These are phyloP conservation scores for Parachaetomium inaequale DNA, from an alignment of 495 filamentous ascomycete genomes.

Conservation along the genomic window DNA sequence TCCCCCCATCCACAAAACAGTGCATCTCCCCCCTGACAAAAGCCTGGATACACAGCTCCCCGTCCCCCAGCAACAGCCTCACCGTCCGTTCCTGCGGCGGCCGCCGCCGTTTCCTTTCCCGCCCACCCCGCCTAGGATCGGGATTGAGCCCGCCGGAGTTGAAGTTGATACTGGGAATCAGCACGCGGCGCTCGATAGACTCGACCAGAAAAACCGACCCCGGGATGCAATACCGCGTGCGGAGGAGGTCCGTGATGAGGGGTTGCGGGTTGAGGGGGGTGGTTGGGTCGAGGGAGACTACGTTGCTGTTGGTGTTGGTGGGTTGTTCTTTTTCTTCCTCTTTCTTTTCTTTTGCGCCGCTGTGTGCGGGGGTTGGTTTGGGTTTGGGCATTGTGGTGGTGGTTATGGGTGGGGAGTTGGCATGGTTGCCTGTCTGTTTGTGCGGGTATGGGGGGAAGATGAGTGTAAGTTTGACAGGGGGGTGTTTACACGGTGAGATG, in stretches of 20 bases:
- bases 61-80: constrained; percentile 42
- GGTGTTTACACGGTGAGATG: background rate
- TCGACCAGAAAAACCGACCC: constrained; percentile 47
- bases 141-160: background rate
- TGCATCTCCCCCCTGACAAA: constrained; percentile 38
- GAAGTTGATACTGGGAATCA: constrained; percentile 6
- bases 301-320: background rate
- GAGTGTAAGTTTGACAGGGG: background rate
- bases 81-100: constrained; percentile 20
- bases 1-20: constrained; percentile 35
- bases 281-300: constrained; percentile 22
- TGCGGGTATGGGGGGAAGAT: background rate
- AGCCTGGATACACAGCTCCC: constrained; percentile 45
- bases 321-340: background rate
- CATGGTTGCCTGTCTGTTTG: background rate
- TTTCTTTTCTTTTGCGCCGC: background rate
- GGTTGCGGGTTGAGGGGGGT: constrained; percentile 18
- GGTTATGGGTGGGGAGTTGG: background rate
- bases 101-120: background rate
- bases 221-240: constrained; percentile 37
- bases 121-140: background rate
- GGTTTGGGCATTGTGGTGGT: background rate
- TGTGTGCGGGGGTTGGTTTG: background rate
- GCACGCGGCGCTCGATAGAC: constrained; percentile 31
- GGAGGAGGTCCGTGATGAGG: constrained; percentile 45